Conservation (phyloP, 805 yeast genomes). For the Cyberlindnera nakhonratchasimensis region DNA sequence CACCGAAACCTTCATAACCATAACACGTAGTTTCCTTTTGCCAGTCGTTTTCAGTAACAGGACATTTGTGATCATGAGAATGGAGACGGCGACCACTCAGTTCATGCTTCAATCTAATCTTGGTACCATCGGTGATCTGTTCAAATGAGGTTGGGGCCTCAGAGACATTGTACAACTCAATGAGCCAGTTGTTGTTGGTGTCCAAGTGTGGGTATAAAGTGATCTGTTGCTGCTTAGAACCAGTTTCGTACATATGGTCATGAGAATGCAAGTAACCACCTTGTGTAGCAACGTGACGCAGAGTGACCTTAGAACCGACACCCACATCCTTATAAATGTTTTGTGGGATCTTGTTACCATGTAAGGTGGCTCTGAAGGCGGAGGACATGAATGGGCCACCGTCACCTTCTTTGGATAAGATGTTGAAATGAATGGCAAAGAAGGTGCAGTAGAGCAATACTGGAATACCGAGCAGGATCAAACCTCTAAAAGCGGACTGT, state of each 20-base stretch:
- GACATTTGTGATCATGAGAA: conserved; percentile 79
- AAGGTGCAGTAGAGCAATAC: conserved; percentile 48
- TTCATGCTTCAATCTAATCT: conserved; percentile 63
- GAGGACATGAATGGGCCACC: conserved; percentile 71
- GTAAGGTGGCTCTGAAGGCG: conserved; percentile 63
- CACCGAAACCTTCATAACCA: conserved; percentile 72
- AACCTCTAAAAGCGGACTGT: conserved; percentile 51
- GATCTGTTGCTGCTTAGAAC: conserved; percentile 81
- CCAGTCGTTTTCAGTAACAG: conserved; percentile 75
- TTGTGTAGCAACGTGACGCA: conserved; percentile 65
- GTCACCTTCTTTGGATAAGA: conserved; percentile 60
- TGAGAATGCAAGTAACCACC: conserved; percentile 89
- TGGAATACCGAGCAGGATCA: conserved; percentile 57
- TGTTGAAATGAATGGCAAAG: conserved; percentile 61
- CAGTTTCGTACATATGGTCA: conserved; percentile 63
- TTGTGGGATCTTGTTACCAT: conserved; percentile 57
- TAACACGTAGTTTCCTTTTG: conserved; percentile 78
- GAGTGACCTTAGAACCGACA: conserved; percentile 60
- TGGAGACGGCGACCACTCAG: conserved; percentile 65
- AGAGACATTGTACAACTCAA: conserved; percentile 64
- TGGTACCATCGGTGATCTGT: conserved; percentile 64
- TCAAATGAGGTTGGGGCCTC: conserved; percentile 55
- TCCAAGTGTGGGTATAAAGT: conserved; percentile 80
- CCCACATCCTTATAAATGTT: conserved; percentile 66
- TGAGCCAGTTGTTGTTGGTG: conserved; percentile 65